Base-by-base conservation (phyloP, 495 filamentous ascomycete species). In the Apiosordaria backusii region DNA sequence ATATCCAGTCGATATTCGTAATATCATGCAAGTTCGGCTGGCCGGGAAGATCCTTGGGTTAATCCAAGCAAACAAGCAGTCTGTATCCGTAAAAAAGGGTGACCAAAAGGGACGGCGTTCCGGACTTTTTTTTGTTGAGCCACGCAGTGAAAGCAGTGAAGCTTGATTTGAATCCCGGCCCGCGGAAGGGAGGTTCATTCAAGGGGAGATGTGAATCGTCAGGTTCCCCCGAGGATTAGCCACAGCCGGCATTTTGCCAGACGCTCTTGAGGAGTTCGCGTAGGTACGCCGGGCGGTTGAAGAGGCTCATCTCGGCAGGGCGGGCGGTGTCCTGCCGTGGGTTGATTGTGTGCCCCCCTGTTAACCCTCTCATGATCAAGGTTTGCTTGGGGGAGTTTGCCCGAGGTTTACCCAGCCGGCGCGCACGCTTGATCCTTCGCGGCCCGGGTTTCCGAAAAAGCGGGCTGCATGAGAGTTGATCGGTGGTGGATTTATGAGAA, bases 201-300 rank as follows among this genome's bases (percentile, higher is more conserved):
- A 23, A 5, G 6, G 52, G 23, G 60, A 16, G 5, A 59, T 40
- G 50, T 73, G 71, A 73, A 45, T 73, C 71, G 71, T 63, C 64
- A 66, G 63, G 16, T n/a, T 52, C 57, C 52, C 15, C 71, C 71
- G 71, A 71, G 22, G 71, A 61, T 73, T 71, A 69, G 61, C 71
- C 71, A 64, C 55, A 50, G 29, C 40, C 59, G 63, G 60, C 63
- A n/a, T 61, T 61, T 64, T 64, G 40, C 65, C 65, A 54, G 35
- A 16, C 60, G 13, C 40, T 35, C 2, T 24, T n/a, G 27, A n/a
- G 4, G 50, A 5, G 22, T 27, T 35, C 57, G 40, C 50, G 52
- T 54, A 58, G 35, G 18, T 29, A 9, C 58, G 22, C 16, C 27
- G 29, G 60, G 65, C 65, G 65, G 65, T 59, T 67, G 65, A 62